Conservation (phyloP, 2,329 filamentous ascomycete species). For the Arthrinium phaeospermum region DNA sequence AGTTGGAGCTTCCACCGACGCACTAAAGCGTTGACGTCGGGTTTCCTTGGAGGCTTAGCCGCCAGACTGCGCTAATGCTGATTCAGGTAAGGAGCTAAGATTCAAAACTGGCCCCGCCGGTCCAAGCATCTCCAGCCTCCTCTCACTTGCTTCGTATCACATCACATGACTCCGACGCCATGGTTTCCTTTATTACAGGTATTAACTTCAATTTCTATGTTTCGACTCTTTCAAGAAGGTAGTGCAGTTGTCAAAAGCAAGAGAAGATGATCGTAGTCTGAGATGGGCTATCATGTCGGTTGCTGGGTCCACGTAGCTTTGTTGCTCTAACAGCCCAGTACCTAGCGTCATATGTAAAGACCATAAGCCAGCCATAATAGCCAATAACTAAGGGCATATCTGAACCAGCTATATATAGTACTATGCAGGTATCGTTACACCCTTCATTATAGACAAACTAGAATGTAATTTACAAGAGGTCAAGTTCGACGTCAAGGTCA, state of each 20-base stretch:
- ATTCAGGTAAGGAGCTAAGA: constrained; percentile 9
- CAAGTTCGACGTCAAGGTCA: not conserved
- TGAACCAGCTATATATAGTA: not conserved
- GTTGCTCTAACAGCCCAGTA: not conserved
- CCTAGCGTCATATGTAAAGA: not conserved
- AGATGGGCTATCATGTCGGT: not conserved
- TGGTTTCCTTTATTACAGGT: not conserved
- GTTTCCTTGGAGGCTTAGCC: constrained; percentile 13
- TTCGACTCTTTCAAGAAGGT: not conserved
- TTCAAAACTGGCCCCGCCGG: constrained; percentile 9
- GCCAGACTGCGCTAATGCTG: constrained; percentile 14
- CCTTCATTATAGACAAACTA: not conserved
- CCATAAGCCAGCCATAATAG: not conserved
- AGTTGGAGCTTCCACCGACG: constrained; percentile 19
- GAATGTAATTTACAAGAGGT: not conserved
- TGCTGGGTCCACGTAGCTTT: not conserved
- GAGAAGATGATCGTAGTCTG: not conserved
- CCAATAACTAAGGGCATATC: not conserved
- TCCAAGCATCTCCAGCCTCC: not conserved
- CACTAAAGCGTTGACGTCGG: constrained; percentile 20
- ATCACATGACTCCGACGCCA: not conserved
- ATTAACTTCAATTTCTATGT: not conserved
- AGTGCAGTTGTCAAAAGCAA: not conserved
- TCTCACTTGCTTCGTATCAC: not conserved
- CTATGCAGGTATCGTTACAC: not conserved